phyloP scores from a whole-genome alignment of 768 basidiomycete genomes.

The Suillus clintonianus region DNA sequence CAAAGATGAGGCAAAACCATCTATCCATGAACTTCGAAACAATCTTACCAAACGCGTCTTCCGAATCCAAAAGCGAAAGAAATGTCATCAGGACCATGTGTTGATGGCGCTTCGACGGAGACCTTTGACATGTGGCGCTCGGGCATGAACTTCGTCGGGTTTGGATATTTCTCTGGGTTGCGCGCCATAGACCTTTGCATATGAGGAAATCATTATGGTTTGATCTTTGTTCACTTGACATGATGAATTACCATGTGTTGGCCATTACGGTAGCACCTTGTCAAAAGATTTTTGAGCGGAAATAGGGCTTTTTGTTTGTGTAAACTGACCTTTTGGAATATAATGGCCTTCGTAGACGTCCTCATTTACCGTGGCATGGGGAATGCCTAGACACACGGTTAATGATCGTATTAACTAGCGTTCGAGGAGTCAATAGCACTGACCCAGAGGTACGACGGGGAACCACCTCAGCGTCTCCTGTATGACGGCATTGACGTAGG shows the following conservation, averaged over 20 bases:
- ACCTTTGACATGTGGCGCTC: constrained; percentile 31
- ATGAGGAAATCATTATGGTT: background rate
- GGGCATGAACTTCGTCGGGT: constrained; percentile 41
- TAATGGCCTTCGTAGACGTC: constrained; percentile 46
- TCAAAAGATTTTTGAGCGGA: background rate
- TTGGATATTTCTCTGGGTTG: constrained; percentile 38
- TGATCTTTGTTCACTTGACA: background rate
- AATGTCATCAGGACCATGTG: constrained; percentile 8
- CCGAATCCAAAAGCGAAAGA: constrained; percentile 40
- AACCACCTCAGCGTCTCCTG: constrained; percentile 29
- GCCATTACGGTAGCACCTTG: constrained; percentile 21
- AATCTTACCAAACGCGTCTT: constrained; percentile 34
- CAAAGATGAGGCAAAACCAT: background rate
- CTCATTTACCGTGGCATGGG: constrained; percentile 37
- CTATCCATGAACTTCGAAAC: background rate
- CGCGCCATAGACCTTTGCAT: constrained; percentile 36
- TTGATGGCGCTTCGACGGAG: background rate
- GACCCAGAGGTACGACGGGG: constrained; percentile 14
- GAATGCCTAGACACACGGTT: constrained; percentile 21
- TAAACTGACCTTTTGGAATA: constrained; percentile 41
- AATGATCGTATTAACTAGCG: background rate
- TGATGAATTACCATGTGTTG: constrained; percentile 18
- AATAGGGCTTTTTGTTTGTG: background rate
- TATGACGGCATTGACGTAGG: constrained; percentile 21
- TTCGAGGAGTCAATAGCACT: background rate